Evolutionary conservation across 2,329 filamentous ascomycete species (phyloP), one percentile per base, ranked within the genome.

Genomic region (Penicillium italicum): DNA sequence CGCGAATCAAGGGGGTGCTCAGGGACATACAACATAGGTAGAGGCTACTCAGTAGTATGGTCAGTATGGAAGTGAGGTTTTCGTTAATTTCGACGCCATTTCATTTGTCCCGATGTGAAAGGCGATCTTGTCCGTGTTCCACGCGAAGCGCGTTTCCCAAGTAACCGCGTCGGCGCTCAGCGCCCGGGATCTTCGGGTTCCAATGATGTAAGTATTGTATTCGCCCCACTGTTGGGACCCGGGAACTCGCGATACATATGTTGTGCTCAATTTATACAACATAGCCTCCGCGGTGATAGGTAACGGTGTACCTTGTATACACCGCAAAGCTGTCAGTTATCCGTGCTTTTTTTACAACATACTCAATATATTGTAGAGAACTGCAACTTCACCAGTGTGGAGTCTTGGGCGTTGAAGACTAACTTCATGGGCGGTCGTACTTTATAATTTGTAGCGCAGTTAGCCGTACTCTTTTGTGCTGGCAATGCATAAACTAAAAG

Each of bases 101-200:
- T 43, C 38, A 18, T 50, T 43, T 43, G 24, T 12, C 24, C 12
- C 20, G 38, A 33, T 12, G n/a, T 22, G 20, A 49, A 42, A 49
- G 37, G 6, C 20, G 45, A 53, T 34, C 11, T 33, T 40, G 33
- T 48, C 49, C 55, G 51, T 45, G 30, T 60, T 50, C 44, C 43
- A 48, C 56, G 58, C 55, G 55, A 59, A 52, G 60, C 62, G 63
- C 62, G 65, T 67, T 66, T 63, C 65, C 65, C 44, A 63, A 67
- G 65, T 66, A 67, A 67, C 65, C 65, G 65, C 61, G 63, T 63
- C 52, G 53, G 45, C 44, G 37, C 57, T 63, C 44, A 57, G 58
- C 62, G 58, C 62, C 61, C 55, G 51, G 57, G 61, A 59, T 61
- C 57, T 30, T 59, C 62, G 50, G 50, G 50, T 38, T 52, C 45